Evolutionary conservation across 2,329 filamentous ascomycete species (phyloP), one percentile per base, ranked within the genome.

Genomic region (Sphaerostilbella broomeana): DNA sequence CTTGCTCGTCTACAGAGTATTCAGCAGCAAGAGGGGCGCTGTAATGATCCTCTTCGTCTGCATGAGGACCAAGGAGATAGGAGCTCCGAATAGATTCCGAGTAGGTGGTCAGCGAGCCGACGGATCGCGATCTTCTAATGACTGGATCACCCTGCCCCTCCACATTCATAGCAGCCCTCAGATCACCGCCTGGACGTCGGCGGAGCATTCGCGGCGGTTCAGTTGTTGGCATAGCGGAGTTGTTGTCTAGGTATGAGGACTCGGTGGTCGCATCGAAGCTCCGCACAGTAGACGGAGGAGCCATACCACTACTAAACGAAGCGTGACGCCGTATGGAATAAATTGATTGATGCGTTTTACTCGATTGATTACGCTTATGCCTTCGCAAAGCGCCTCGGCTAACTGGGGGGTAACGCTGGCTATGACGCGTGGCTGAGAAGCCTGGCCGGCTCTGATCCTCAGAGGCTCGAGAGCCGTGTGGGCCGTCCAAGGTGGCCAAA

Each of bases 141-240:
- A 64, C 60, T 11, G 62, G 53, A 7, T 61, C 54, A 31, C 80
- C 74, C 4, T 81, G 57, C 21, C 85, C 80, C 27, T 74, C 73
- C 20, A 81, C 75, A 43, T 81, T 81, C 13, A 72, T 73, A 25
- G 76, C 81, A 12, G 79, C 81, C 46, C 81, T 75, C 33, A 92
- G 62, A 56, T 90, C 79, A 22, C 86, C 84, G 33, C 85, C 86
- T 6, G 84, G 86, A 11, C 81, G 73, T 54, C 86, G 70, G 44
- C 86, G 73, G 45, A 92, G 69, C 28, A 81, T 69, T 30, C 80
- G 75, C 6, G 75, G 61, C n/a, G 77, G 77, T 15, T 64, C 63
- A 2, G 73, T 69, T 33, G 70, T 57, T 2, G 68, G 35, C 7
- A 47, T 44, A 37, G 44, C 52, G 6, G 47, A 63, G 6, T 67